Conservation (phyloP, 192 early-diverging fungal species). For the Backusella luteola region DNA sequence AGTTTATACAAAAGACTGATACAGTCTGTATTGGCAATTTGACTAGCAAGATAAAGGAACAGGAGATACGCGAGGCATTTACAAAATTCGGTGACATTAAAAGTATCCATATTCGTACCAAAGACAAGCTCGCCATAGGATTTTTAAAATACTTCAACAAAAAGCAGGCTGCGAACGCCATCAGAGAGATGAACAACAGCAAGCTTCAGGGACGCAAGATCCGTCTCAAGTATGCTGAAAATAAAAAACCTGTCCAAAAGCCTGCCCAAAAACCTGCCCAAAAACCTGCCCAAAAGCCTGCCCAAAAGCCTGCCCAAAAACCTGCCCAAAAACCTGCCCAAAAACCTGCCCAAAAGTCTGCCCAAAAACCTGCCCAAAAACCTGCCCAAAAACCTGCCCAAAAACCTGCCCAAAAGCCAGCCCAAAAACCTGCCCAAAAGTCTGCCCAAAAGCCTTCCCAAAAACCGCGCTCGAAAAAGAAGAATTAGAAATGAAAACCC, state of each 20-base stretch:
- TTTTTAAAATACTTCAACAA: slow-evolving; percentile 81
- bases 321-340: too few species aligned
- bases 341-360: too few species aligned
- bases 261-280: too few species aligned
- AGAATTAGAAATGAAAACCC: too few species aligned
- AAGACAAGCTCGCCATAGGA: slow-evolving; percentile 62
- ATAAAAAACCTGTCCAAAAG: slow-evolving; percentile 25
- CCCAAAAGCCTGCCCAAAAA: too few species aligned
- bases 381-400: too few species aligned
- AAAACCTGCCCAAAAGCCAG: too few species aligned
- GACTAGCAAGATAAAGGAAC: slow-evolving; percentile 60
- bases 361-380: too few species aligned
- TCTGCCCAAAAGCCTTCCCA: too few species aligned
- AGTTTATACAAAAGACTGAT: slow-evolving; percentile 45
- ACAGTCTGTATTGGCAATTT: slow-evolving; percentile 87
- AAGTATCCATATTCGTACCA: slow-evolving; percentile 57
- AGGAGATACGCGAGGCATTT: slow-evolving; percentile 48
- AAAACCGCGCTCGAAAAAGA: too few species aligned
- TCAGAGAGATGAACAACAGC: slow-evolving; percentile 72
- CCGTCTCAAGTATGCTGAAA: slow-evolving; percentile 78
- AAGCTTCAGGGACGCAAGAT: slow-evolving; percentile 81
- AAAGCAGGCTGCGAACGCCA: slow-evolving; percentile 68
- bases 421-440: too few species aligned
- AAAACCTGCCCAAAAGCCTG: too few species aligned
- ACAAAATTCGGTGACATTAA: slow-evolving; percentile 60